phyloP scores from a whole-genome alignment of 441 rosid species.

The Croton setiger region DNA sequence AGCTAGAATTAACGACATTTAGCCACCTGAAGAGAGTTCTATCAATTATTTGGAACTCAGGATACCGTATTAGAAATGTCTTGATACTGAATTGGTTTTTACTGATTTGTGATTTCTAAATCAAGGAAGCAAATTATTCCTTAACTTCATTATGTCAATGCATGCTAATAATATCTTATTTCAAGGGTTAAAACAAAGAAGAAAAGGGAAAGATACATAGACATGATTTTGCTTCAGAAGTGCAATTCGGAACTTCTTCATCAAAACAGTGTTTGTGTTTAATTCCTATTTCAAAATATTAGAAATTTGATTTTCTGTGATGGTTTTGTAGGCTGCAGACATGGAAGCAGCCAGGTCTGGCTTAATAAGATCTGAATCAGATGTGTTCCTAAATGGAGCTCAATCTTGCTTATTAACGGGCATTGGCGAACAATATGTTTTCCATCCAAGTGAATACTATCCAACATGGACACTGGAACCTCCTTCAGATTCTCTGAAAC shows the following conservation, averaged over 20 bases:
- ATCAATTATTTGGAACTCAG: background rate
- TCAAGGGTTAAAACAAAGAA: background rate
- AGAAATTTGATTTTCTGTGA: background rate
- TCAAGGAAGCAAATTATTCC: too few relatives aligned
- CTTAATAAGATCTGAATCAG: slow-evolving; percentile 59
- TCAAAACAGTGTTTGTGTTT: too few relatives aligned
- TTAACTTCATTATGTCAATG: background rate
- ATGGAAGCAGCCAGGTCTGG: slow-evolving; percentile 57
- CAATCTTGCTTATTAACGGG: slow-evolving; percentile 37
- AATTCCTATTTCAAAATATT: background rate
- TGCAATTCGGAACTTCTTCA: background rate
- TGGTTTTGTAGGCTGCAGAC: slow-evolving; percentile 55
- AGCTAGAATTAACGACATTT: too few relatives aligned
- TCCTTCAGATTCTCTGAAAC: slow-evolving; percentile 56
- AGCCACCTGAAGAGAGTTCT: too few relatives aligned
- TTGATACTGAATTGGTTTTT: background rate
- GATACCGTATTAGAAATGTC: background rate
- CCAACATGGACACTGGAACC: slow-evolving; percentile 61
- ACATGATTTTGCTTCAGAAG: background rate
- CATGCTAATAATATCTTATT: background rate
- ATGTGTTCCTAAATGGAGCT: slow-evolving; percentile 58
- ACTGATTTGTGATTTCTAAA: background rate
- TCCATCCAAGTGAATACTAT: slow-evolving; percentile 67
- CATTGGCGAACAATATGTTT: slow-evolving; percentile 37
- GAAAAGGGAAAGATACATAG: background rate